Evolutionary conservation across 2,329 filamentous ascomycete species (phyloP).

Genomic region (Cytospora leucostoma): DNA sequence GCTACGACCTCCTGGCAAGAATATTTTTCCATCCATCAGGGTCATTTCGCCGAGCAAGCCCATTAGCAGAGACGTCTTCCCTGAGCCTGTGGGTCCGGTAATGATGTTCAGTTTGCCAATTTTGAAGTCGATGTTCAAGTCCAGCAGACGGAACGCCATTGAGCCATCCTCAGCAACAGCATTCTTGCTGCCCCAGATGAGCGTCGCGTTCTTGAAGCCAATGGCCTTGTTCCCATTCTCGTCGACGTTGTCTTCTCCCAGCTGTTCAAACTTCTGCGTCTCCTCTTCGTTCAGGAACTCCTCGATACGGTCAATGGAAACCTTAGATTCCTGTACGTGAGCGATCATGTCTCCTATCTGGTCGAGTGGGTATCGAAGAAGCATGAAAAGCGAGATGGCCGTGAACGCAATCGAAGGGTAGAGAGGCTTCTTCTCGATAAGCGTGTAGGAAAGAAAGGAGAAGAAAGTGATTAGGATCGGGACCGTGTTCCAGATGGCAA

Average conservation of each 20-base stretch:
- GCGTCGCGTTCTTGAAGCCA: constrained; percentile 80
- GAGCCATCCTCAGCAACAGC: constrained; percentile 64
- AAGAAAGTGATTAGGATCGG: constrained; percentile 95
- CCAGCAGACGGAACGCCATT: constrained; percentile 78
- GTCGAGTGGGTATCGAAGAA: constrained; percentile 89
- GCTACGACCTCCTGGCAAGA: constrained; percentile 80
- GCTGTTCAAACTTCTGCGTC: constrained; percentile 90
- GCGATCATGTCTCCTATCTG: constrained; percentile 98
- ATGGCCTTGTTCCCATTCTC: constrained; percentile 73
- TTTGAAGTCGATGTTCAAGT: constrained; percentile 79
- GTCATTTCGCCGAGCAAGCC: constrained; percentile 96
- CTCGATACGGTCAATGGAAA: constrained; percentile 94
- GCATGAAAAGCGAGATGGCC: constrained; percentile 90
- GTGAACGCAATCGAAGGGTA: constrained; percentile 95
- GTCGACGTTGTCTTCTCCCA: constrained; percentile 69
- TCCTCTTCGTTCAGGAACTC: constrained; percentile 92
- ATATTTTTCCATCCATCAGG: constrained; percentile 74
- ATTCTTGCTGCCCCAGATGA: constrained; percentile 81
- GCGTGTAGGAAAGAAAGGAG: constrained; percentile 90
- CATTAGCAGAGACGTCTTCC: constrained; percentile 96
- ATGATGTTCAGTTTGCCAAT: constrained; percentile 90
- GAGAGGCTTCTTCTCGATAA: constrained; percentile 84
- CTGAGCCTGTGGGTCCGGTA: constrained; percentile 88
- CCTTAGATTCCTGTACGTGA: constrained; percentile 95
- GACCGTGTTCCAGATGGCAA: constrained; percentile 94